A percentile compares a stretch with the other conserved stretches of the same genome.
Evolutionary conservation across 1,284 basidiomycete species (phyloP).

Genomic region (Trichosporon sp.): DNA sequence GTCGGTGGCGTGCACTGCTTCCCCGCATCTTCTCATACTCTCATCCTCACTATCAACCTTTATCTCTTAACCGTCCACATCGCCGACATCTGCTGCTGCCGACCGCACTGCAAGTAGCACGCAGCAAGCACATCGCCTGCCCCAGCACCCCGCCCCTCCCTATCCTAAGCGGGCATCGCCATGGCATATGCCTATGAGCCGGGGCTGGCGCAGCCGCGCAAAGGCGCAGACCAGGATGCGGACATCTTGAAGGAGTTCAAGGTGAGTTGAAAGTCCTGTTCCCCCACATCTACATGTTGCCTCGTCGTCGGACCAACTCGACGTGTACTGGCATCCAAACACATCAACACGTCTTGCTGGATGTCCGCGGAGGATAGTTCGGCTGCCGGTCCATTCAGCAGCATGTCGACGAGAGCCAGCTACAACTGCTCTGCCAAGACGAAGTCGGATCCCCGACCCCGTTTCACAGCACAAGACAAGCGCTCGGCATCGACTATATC

Average conservation of each 20-base stretch:
- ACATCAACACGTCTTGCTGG: background rate
- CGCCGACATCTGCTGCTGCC: background rate
- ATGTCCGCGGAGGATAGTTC: background rate
- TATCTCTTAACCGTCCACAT: background rate
- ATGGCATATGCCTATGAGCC: slow-evolving; percentile 34
- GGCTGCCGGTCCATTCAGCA: background rate
- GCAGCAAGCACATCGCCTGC: background rate
- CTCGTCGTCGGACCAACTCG: background rate
- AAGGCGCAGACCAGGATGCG: slow-evolving; percentile 23
- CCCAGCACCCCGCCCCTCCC: background rate
- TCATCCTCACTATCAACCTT: background rate
- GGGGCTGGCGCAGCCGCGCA: slow-evolving; percentile 9
- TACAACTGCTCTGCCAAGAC: no score
- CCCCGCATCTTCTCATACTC: background rate
- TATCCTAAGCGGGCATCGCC: background rate
- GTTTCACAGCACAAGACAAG: no score
- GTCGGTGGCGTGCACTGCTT: background rate
- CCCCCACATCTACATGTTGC: background rate
- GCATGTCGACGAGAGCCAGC: no score
- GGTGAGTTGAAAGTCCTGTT: slow-evolving; percentile 17
- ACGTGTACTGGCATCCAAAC: background rate
- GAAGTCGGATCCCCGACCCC: no score
- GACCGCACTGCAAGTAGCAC: background rate
- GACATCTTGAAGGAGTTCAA: slow-evolving; percentile 30
- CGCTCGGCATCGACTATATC: no score